phyloP scores from a whole-genome alignment of 2,329 filamentous ascomycete species.

The Fusarium luffae region DNA sequence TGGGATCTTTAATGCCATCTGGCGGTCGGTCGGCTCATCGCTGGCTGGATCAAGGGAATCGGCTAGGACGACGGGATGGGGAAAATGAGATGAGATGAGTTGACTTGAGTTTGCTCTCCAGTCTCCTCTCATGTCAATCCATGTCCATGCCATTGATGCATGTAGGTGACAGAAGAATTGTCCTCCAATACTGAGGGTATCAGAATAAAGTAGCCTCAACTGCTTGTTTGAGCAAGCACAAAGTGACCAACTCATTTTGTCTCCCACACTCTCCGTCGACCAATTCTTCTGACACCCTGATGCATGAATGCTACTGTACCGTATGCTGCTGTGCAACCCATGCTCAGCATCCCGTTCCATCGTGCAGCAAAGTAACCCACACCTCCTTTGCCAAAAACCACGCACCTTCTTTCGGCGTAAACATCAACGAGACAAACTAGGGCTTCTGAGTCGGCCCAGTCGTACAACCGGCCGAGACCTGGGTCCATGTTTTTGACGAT shows the following conservation, averaged over 20 bases:
- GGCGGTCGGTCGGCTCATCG: conserved; percentile 23
- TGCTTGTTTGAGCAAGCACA: neutral
- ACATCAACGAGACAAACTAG: conserved; percentile 24
- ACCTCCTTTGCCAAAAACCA: conserved; percentile 35
- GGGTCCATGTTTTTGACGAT: conserved; percentile 12
- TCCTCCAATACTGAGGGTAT: neutral
- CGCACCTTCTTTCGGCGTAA: conserved; percentile 21
- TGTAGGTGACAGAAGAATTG: neutral
- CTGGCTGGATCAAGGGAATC: conserved; percentile 38
- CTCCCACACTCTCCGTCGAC: neutral
- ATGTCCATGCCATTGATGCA: neutral
- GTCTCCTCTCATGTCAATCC: neutral
- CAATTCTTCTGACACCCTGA: neutral
- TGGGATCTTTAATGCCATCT: conserved; percentile 3
- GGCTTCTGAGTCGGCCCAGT: conserved; percentile 33
- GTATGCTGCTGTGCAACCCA: conserved; percentile 13
- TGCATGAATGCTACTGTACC: neutral
- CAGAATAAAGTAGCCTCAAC: neutral
- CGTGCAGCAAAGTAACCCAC: conserved; percentile 27
- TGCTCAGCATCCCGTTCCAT: conserved; percentile 5
- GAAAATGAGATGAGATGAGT: conserved; percentile 4
- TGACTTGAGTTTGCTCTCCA: conserved; percentile 4
- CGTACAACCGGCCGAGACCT: conserved; percentile 40
- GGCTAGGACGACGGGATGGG: conserved; percentile 21
- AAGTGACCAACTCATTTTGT: neutral